phyloP scores from a whole-genome alignment of 2,329 filamentous ascomycete genomes.

The Sordariomycetes sp. region DNA sequence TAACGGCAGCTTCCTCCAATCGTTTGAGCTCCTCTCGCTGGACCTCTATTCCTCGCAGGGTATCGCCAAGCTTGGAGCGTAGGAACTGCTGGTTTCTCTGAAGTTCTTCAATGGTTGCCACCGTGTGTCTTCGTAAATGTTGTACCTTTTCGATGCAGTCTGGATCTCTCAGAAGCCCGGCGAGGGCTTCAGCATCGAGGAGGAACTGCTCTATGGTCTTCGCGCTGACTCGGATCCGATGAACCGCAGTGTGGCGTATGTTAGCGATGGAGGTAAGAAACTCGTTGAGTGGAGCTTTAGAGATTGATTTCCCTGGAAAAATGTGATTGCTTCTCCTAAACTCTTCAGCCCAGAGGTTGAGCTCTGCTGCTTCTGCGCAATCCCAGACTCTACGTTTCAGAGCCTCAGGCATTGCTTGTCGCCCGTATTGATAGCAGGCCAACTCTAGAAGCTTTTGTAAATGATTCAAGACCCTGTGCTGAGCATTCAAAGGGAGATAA shows the following conservation, averaged over 20 bases:
- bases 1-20: not conserved
- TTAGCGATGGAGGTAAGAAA: conserved; percentile 4
- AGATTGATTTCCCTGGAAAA: not conserved
- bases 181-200: conserved; percentile 3
- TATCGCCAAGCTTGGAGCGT: not conserved
- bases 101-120: conserved; percentile 1
- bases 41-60: not conserved
- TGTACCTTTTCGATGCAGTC: not conserved
- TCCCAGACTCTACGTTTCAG: conserved; percentile 2
- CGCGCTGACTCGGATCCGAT: conserved; percentile 4
- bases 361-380: conserved; percentile 6
- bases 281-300: not conserved
- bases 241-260: conserved; percentile 6
- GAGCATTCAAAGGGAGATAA: conserved; percentile 2
- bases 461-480: conserved; percentile 2
- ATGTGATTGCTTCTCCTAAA: not conserved
- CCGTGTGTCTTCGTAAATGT: not conserved
- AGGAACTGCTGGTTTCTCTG: not conserved
- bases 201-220: conserved; percentile 3
- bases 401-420: conserved; percentile 1
- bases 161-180: not conserved
- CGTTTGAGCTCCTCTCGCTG: not conserved
- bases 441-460: conserved; percentile 4
- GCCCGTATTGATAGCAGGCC: conserved; percentile 4
- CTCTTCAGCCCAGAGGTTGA: conserved; percentile 4